Evolutionary conservation across 1,284 basidiomycete genomes (phyloP), one percentile per base, ranked within the genome.

Genomic region (Pisolithus thermaeus): DNA sequence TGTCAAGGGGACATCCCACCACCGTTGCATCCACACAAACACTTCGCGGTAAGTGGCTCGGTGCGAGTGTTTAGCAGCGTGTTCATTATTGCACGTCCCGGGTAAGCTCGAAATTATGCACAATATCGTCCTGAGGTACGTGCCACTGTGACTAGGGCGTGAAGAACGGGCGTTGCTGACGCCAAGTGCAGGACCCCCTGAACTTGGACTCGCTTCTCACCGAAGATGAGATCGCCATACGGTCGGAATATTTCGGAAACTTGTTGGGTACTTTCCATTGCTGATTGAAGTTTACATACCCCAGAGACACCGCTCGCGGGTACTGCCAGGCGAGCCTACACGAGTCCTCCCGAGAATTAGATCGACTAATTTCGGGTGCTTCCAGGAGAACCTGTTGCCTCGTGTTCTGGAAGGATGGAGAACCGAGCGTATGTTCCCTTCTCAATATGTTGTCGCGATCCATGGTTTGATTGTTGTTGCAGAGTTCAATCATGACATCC

Each of bases 151-250:
- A 7, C 37, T 43, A 35, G 16, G 49, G 45, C 28, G 14, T 25
- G 28, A 4, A 5, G 7, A 39, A 52, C 52, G 28, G 12, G 56
- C 52, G 35, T 20, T 43, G 27, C 14, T 28, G 30, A 28, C 22
- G 46, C 38, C 11, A 25, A n/a, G 25, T 27, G 16, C 49, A 91
- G 87, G 91, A 94, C 64, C 88, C 91, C 0, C 70, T 95, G 54
- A 81, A 80, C 60, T 63, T 91, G 42, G 84, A 89, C 54, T 82
- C 83, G 0, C 73, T 92, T 41, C 73, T 98, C 47, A 92, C 90
- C 0, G 92, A 95, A 41, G 95, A 97, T 46, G 95, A 98, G 71
- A 76, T 83, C 53, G 90, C 91, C 6, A 89, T 97, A 62, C 81
- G 90, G 92, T 91, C 55, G 47, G 80, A 18, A 28, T n/a, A 16